phyloP scores from a whole-genome alignment of 1,139 yeast species.

The Barnettozyma hawaiiensis region DNA sequence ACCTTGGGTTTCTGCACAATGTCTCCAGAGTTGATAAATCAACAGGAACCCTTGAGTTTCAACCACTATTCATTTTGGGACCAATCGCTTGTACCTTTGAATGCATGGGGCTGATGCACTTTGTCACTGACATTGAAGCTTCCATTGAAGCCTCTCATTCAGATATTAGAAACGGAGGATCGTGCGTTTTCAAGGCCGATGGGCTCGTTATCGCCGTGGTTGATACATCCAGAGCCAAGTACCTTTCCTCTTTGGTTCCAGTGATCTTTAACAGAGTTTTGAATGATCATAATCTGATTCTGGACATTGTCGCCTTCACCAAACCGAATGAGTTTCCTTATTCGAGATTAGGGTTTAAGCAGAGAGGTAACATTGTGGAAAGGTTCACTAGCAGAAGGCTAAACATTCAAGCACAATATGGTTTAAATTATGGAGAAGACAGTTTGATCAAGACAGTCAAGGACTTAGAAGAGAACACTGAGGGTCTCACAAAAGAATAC shows the following conservation, averaged over 20 bases:
- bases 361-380: slow-evolving; percentile 61
- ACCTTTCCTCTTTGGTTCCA: slow-evolving; percentile 73
- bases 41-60: slow-evolving; percentile 47
- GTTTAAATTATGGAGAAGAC: slow-evolving; percentile 61
- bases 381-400: slow-evolving; percentile 47
- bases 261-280: slow-evolving; percentile 73
- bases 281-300: slow-evolving; percentile 76
- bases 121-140: slow-evolving; percentile 77
- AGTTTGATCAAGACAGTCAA: slow-evolving; percentile 50
- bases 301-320: slow-evolving; percentile 81
- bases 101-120: slow-evolving; percentile 84
- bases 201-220: slow-evolving; percentile 77
- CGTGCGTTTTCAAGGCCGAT: slow-evolving; percentile 77
- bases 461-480: slow-evolving; percentile 35
- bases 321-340: slow-evolving; percentile 59
- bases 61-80: slow-evolving; percentile 82
- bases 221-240: slow-evolving; percentile 49
- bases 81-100: slow-evolving; percentile 86
- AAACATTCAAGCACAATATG: slow-evolving; percentile 36
- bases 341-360: slow-evolving; percentile 69
- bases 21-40: slow-evolving; percentile 46
- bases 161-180: slow-evolving; percentile 53
- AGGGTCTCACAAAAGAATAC: neutral
- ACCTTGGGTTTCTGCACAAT: slow-evolving; percentile 84
- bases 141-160: slow-evolving; percentile 66